phyloP scores from a whole-genome alignment of 2,329 filamentous ascomycete genomes.

The Colletotrichum brevisporum region DNA sequence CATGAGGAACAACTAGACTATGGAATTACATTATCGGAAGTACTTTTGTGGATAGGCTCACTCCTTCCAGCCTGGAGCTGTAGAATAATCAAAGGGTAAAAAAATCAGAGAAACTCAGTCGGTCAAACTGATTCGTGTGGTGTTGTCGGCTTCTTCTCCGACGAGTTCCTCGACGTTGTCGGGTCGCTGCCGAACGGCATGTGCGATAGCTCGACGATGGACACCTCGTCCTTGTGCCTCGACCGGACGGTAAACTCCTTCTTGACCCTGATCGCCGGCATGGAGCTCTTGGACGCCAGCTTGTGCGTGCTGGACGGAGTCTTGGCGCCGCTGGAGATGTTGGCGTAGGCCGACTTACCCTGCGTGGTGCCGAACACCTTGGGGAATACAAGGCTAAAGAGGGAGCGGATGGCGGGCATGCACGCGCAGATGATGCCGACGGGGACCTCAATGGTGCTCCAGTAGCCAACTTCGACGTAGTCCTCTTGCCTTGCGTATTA shows the following conservation, averaged over 20 bases:
- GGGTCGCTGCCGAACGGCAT: slow-evolving; percentile 17
- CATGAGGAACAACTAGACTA: slow-evolving; percentile 1
- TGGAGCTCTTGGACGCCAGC: slow-evolving; percentile 10
- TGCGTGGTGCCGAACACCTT: slow-evolving; percentile 48
- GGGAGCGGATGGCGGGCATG: slow-evolving; percentile 49
- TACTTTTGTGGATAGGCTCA: slow-evolving; percentile 6
- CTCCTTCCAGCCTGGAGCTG: slow-evolving; percentile 17
- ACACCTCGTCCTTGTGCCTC: slow-evolving; percentile 24
- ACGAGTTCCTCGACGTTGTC: slow-evolving; percentile 5
- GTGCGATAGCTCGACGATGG: slow-evolving; percentile 17
- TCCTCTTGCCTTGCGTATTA: slow-evolving; percentile 48
- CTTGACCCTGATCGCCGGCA: slow-evolving; percentile 19
- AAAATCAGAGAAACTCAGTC: no score
- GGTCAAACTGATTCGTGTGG: slow-evolving; percentile 26
- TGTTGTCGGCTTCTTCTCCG: slow-evolving; percentile 16
- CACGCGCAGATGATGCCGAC: slow-evolving; percentile 39
- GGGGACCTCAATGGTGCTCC: slow-evolving; percentile 39
- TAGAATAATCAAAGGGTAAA: background rate
- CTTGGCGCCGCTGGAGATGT: slow-evolving; percentile 17
- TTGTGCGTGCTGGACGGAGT: slow-evolving; percentile 7
- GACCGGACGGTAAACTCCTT: slow-evolving; percentile 34
- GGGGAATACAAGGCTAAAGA: slow-evolving; percentile 52
- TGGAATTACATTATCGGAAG: slow-evolving; percentile 22
- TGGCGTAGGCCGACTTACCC: slow-evolving; percentile 31
- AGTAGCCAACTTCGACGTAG: slow-evolving; percentile 35